Evolutionary conservation across 2,329 filamentous ascomycete species (phyloP).

Genomic region (Ustulina deusta): DNA sequence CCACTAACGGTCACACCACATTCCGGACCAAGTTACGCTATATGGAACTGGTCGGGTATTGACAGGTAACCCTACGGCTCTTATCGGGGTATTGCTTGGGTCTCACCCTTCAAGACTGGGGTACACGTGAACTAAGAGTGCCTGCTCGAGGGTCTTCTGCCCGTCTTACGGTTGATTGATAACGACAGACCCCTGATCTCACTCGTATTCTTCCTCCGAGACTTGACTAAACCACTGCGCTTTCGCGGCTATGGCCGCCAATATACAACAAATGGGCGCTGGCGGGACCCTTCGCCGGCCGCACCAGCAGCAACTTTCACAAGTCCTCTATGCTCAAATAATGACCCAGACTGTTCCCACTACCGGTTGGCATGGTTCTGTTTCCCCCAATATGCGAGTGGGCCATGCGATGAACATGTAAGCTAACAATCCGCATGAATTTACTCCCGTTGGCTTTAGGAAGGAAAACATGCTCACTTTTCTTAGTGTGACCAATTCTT

Average conservation of each 20-base stretch:
- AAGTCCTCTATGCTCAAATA: conserved; percentile 55
- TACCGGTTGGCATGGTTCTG: conserved; percentile 52
- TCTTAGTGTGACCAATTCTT: conserved; percentile 63
- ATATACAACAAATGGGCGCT: conserved; percentile 68
- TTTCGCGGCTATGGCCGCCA: conserved; percentile 69
- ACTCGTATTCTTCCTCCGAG: conserved; percentile 8
- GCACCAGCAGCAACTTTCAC: conserved; percentile 55
- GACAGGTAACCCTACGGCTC: conserved; percentile 39
- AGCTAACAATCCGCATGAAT: conserved; percentile 31
- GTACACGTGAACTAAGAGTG: conserved; percentile 3
- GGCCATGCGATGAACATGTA: conserved; percentile 54
- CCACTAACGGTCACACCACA: conserved; percentile 21
- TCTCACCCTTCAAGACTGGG: conserved; percentile 5
- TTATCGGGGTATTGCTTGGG: conserved; percentile 19
- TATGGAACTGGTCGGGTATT: conserved; percentile 40
- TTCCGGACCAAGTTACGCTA: conserved; percentile 20
- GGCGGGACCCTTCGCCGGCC: conserved; percentile 59
- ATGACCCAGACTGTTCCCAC: conserved; percentile 43
- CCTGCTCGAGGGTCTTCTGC: not conserved
- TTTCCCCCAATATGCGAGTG: conserved; percentile 51
- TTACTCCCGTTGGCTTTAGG: not conserved
- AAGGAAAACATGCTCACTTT: conserved; percentile 28
- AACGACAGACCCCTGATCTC: not conserved
- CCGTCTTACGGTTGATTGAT: not conserved
- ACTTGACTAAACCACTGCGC: conserved; percentile 38